Evolutionary conservation across 306 rosid species (phyloP), one percentile per base, ranked within the genome.

Genomic region (Cicer pinnatifidum): DNA sequence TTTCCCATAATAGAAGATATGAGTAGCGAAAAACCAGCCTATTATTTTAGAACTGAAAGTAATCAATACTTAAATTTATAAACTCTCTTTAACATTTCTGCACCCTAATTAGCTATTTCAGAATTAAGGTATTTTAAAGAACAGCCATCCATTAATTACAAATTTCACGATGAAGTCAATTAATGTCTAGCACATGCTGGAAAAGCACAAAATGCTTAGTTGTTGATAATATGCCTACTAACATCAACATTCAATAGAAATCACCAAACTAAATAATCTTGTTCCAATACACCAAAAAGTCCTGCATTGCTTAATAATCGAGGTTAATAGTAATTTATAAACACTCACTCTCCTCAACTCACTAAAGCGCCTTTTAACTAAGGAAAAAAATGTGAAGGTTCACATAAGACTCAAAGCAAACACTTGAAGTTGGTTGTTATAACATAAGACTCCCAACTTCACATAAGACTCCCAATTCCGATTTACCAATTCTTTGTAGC

Each of bases 11-110:
- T 59, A 48, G 37, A 5, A 65, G 15, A 13, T n/a, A 5, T 19
- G 16, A 11, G 64, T 16, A 46, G 52, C 39, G 8, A 38, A 50
- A 43, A 6, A 44, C 43, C 62, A 57, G 43, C 41, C 20, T 45
- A 69, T 37, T 47, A 16, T 37, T 23, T 39, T 33, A 37, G 65
- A 69, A 74, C 74, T 40, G 61, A 69, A 43, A 70, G 57, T 63
- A 13, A 64, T 33, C 35, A 63, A 12, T 19, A 7, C 35, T 20
- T 15, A 23, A 69, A 57, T 23, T 37, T 16, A 43, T 54, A 71
- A 43, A 53, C 20, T 7, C 11, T 12, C 35, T 28, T 3, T 28
- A 0, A 28, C 56, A 40, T 54, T 45, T 71, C 58, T 28, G 35
- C 40, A 17, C 39, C 69, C 2, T 65, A 50, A 35, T 45, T 57